These are phyloP conservation scores for Cutaneotrichosporon sp. DNA, from an alignment of 1,284 basidiomycete species.

Conservation along the genomic window DNA sequence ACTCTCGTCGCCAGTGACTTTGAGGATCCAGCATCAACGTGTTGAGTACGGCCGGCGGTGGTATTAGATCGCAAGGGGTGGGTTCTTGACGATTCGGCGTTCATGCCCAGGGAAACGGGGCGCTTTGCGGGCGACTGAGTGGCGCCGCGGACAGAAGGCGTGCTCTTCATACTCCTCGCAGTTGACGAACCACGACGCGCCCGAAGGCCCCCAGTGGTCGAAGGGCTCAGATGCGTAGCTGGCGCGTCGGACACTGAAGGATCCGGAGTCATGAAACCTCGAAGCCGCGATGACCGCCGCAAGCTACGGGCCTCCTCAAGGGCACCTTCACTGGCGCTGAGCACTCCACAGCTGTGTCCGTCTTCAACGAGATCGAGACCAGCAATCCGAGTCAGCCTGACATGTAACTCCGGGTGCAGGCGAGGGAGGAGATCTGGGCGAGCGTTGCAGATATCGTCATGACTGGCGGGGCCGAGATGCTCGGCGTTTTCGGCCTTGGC, in stretches of 20 bases:
- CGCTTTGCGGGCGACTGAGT: background rate
- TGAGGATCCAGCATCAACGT: no score
- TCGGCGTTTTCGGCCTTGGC: conserved; percentile 15
- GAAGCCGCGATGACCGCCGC: background rate
- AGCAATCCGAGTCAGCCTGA: conserved; percentile 32
- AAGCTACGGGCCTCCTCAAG: background rate
- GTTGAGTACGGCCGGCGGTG: no score
- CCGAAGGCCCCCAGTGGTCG: background rate
- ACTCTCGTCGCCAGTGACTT: no score
- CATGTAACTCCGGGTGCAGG: conserved; percentile 24
- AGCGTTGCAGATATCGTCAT: background rate
- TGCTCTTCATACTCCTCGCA: background rate
- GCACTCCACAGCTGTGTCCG: conserved; percentile 33
- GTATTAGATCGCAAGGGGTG: no score
- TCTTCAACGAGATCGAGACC: conserved; percentile 29
- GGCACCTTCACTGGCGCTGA: conserved; percentile 16
- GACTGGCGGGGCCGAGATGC: background rate
- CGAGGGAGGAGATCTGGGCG: conserved; percentile 17
- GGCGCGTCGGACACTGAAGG: background rate
- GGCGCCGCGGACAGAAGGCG: background rate
- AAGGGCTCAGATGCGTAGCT: background rate
- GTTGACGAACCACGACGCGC: no score
- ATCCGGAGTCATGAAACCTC: background rate
- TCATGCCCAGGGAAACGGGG: background rate
- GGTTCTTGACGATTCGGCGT: background rate